Evolutionary conservation across 2,329 filamentous ascomycete genomes (phyloP).

Genomic region (Colletotrichum plurivorum): DNA sequence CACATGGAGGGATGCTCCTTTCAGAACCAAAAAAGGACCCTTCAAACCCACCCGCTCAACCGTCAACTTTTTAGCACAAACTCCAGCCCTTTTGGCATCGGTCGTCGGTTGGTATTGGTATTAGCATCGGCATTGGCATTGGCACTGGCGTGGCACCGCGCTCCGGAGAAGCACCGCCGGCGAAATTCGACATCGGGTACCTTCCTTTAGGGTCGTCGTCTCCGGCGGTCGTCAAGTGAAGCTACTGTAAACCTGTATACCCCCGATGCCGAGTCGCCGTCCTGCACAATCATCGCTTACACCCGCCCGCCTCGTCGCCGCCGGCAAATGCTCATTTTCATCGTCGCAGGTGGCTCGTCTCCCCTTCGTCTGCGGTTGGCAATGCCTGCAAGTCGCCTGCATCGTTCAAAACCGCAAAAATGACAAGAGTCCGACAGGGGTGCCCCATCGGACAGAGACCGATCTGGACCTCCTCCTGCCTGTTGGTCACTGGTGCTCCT

Average conservation of each 20-base stretch:
- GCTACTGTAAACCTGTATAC: neutral
- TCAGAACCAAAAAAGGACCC: conserved; percentile 17
- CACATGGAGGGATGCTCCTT: conserved; percentile 23
- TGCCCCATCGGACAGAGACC: conserved; percentile 35
- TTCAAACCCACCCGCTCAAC: conserved; percentile 27
- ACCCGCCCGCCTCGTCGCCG: neutral
- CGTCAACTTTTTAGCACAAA: conserved; percentile 19
- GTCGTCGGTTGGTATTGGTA: too few species aligned
- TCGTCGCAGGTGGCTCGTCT: conserved; percentile 1
- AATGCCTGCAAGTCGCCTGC: neutral
- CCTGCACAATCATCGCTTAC: conserved; percentile 11
- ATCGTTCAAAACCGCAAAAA: conserved; percentile 29
- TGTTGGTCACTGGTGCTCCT: neutral
- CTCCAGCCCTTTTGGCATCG: conserved; percentile 16
- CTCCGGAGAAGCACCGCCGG: conserved; percentile 21
- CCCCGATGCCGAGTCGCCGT: conserved; percentile 8
- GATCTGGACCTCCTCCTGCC: conserved; percentile 34
- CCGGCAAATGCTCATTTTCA: conserved; percentile 27
- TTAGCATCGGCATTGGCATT: too few species aligned
- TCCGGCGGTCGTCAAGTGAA: neutral
- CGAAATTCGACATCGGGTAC: neutral
- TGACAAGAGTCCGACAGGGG: conserved; percentile 15
- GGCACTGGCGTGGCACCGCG: neutral
- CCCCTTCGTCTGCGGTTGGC: conserved; percentile 7
- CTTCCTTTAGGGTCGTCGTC: too few species aligned